Base-by-base conservation (phyloP, 2,329 filamentous ascomycete species). In the Cytospora leucostoma region DNA sequence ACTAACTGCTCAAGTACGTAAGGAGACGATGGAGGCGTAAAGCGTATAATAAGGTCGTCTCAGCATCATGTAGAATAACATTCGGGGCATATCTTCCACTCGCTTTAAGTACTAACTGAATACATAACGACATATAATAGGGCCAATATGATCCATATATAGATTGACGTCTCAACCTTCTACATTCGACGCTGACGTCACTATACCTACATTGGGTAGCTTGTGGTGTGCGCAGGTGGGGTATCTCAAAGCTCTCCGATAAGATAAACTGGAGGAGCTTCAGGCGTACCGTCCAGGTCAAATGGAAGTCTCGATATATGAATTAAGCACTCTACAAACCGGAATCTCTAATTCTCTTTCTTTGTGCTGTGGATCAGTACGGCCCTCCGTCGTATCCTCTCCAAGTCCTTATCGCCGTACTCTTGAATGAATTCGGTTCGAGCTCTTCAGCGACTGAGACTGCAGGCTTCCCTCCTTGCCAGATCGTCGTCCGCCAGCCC, bases 371-470 rank as follows among this genome's bases (percentile, higher is more conserved):
- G n/a, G 27, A 8, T 32, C n/a, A 47, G 27, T 27, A 38, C 58
- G 35, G 35, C 27, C 34, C 27, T 27, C 32, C 21, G 21, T 56
- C 33, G 13, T 38, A 37, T 33, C 38, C 8, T 13, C 13, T 12
- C 27, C 33, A 35, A 33, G 8, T 6, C 37, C 5, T 52, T 21
- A 21, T 35, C 38, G 47, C 13, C 34, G 37, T 63, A 11, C 40
- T 27, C 27, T 52, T 60, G 52, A 50, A 76, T 76, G 74, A 72
- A 68, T 68, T 67, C 67, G 61, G 54, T 73, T 32, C 71, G 71
- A 51, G 68, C 69, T 7, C 59, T 72, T 11, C 69, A 70, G 63
- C 70, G 71, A 67, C 66, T 73, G 21, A 67, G 66, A 68, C 66
- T 71, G 40, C 71, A 70, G 64, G 65, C 70, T 33, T 69, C 67